Evolutionary conservation across 1,139 yeast species (phyloP), one percentile per base, ranked within the genome.

Genomic region (Hyphopichia buzzinii): DNA sequence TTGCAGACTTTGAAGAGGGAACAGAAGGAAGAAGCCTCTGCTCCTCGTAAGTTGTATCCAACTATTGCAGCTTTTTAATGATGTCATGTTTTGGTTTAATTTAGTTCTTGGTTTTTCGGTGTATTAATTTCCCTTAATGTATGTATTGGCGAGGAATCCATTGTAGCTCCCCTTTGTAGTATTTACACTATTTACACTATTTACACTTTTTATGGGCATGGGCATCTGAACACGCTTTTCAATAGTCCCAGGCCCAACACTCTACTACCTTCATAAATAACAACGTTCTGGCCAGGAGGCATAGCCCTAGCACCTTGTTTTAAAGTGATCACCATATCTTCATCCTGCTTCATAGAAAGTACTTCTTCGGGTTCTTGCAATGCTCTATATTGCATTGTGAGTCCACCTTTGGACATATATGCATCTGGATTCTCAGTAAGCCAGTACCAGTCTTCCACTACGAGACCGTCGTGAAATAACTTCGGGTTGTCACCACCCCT

Each of bases 211-310:
- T n/a, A n/a, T n/a, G n/a, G n/a, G n/a, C n/a, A n/a, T n/a, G n/a
- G n/a, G n/a, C n/a, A n/a, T n/a, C n/a, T n/a, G n/a, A n/a, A n/a
- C n/a, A n/a, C n/a, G n/a, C n/a, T n/a, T 10, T 19, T 29, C 5
- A 69, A 52, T 4, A 59, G 51, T 1, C 97, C 97, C 21, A 90
- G 78, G 0, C 97, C 97, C 13, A 92, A 55, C 1, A 94, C 83
- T 38, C 78, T 64, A 36, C 79, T 82, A 2, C 72, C 77, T 30
- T 72, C 64, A 56, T 90, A 92, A 8, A 90, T 55, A 1, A 87
- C 95, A 16, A 89, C 62, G 47, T 77, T 82, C 55, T 92, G 98
- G 0, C 97, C 98, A 0, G 94, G 88, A 0, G 97, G 92, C 54
- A 92, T 77, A 0, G 96, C 96, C 34, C 90, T 62, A 26, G 77